These are phyloP conservation scores for Trametes sanguinea DNA, from an alignment of 768 basidiomycete species.

Conservation along the genomic window DNA sequence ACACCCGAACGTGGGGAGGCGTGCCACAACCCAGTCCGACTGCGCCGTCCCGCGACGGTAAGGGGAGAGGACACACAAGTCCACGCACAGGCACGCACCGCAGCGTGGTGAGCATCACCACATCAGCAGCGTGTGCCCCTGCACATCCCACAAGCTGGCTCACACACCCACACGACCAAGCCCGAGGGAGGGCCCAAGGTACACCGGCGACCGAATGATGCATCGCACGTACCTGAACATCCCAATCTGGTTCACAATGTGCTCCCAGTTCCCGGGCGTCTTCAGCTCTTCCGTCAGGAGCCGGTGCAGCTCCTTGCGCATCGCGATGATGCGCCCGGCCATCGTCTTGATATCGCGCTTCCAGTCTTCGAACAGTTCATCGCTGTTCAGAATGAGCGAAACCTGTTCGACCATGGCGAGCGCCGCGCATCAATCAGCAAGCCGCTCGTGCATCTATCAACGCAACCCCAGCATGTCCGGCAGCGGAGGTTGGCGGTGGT, in stretches of 20 bases:
- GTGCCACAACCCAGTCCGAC: not conserved
- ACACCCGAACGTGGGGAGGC: not conserved
- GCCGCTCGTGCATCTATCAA: not conserved
- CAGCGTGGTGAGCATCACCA: not conserved
- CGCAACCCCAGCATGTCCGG: not conserved
- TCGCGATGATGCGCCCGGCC: conserved; percentile 89
- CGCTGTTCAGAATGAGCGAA: conserved; percentile 77
- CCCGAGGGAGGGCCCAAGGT: not conserved
- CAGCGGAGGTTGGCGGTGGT: not conserved
- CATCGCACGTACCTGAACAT: conserved; percentile 80
- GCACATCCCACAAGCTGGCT: not conserved
- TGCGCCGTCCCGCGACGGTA: not conserved
- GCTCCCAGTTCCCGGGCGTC: conserved; percentile 94
- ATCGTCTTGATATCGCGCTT: conserved; percentile 87
- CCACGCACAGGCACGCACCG: conserved; percentile 15
- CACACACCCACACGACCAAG: conserved; percentile 27
- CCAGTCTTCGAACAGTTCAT: conserved; percentile 83
- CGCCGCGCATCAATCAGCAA: conserved; percentile 10
- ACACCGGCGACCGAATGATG: not conserved
- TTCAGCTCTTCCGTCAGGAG: conserved; percentile 75
- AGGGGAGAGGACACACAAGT: conserved; percentile 13
- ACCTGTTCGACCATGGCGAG: conserved; percentile 46
- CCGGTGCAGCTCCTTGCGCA: conserved; percentile 79
- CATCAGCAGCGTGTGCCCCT: conserved; percentile 2
- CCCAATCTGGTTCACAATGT: conserved; percentile 94